These are phyloP conservation scores for Xylaria grammica DNA, from an alignment of 495 filamentous ascomycete species.

Conservation along the genomic window DNA sequence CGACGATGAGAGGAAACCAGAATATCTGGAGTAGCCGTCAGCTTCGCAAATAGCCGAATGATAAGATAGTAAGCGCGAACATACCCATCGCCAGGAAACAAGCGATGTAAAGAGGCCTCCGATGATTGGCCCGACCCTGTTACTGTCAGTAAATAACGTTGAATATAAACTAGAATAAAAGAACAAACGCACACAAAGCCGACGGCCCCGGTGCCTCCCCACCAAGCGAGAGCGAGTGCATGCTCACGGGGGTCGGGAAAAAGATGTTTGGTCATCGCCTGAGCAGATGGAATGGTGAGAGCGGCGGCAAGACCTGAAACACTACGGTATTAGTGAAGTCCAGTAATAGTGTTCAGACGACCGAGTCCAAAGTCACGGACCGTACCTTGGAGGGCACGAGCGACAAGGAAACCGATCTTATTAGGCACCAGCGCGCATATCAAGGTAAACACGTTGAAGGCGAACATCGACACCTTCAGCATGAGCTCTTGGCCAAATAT, in stretches of 20 bases:
- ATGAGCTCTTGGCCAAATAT: background rate
- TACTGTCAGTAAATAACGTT: background rate
- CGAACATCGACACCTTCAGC: background rate
- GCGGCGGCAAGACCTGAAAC: background rate
- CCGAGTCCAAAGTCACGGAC: too few relatives aligned
- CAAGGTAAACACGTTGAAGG: background rate
- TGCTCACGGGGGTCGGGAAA: background rate
- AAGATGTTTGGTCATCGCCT: background rate
- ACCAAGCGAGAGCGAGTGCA: background rate
- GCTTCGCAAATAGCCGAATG: background rate
- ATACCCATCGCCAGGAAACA: conserved; percentile 4
- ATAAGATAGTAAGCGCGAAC: background rate
- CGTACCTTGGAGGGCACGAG: conserved; percentile 6
- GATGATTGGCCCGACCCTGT: conserved; percentile 5
- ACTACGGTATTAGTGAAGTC: too few relatives aligned
- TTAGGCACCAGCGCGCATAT: background rate
- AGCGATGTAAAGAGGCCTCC: conserved; percentile 1
- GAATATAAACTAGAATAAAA: background rate
- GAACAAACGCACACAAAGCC: conserved; percentile 2
- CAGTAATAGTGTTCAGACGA: background rate
- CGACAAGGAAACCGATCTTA: background rate
- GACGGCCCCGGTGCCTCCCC: background rate
- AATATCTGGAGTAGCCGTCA: background rate
- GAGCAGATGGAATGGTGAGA: conserved; percentile 4
- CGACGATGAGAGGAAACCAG: background rate